Percentiles rank a stretch among this genome's conserved stretches.
Evolutionary conservation across 2,329 filamentous ascomycete genomes (phyloP).

Genomic region (Trichophyton verrucosum): DNA sequence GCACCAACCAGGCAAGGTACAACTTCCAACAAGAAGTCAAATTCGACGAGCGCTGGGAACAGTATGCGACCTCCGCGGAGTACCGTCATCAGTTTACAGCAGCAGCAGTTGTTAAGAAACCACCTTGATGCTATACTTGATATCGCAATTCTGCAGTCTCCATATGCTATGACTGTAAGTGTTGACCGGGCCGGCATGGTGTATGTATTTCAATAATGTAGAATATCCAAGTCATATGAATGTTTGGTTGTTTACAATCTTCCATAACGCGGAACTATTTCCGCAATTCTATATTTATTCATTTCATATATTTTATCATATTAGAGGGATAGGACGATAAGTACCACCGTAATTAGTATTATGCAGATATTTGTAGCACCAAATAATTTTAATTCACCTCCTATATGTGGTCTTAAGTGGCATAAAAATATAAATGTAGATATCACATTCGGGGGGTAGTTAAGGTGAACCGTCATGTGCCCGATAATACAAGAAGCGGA

Average conservation of each 20-base stretch:
- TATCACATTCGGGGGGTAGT: background rate
- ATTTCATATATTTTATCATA: background rate
- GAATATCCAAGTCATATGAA: background rate
- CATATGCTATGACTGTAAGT: constrained; percentile 86
- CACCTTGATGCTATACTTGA: constrained; percentile 84
- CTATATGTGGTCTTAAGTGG: background rate
- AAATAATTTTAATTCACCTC: background rate
- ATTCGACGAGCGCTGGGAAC: constrained; percentile 24
- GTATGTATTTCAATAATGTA: constrained; percentile 58
- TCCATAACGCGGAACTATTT: too few relatives aligned
- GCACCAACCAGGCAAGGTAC: constrained; percentile 16
- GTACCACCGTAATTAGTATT: too few relatives aligned
- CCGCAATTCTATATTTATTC: background rate
- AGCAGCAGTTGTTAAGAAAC: constrained; percentile 71
- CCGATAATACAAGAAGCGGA: background rate
- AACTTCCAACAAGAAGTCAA: constrained; percentile 20
- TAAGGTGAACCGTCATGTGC: background rate
- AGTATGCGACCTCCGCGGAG: constrained; percentile 50
- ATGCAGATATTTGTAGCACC: too few relatives aligned
- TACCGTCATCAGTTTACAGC: constrained; percentile 76
- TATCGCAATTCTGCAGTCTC: constrained; percentile 73
- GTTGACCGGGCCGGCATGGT: constrained; percentile 81
- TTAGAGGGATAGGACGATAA: background rate
- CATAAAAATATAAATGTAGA: background rate
- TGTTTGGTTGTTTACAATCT: too few relatives aligned